Percentiles rank a stretch among this genome's conserved stretches.
These are phyloP conservation scores for Hanseniaspora vineae DNA, from an alignment of 805 yeast genomes.

Conservation along the genomic window DNA sequence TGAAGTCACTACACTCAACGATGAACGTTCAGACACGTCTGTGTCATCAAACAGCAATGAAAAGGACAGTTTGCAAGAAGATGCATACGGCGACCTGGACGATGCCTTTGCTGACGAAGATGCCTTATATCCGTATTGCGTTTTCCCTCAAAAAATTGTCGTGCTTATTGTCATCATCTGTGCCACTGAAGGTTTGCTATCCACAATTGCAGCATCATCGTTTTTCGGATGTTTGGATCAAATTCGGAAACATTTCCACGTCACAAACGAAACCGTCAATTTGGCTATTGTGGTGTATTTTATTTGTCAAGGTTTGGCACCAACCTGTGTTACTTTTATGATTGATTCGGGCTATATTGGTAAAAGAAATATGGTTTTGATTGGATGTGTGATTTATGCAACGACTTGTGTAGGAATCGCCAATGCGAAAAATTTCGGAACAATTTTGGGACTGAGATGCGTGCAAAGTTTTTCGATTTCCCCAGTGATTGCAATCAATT, in stretches of 20 bases:
- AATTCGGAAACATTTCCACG: constrained; percentile 40
- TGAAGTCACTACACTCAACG: no score
- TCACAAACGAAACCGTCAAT: constrained; percentile 47
- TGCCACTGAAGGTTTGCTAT: constrained; percentile 44
- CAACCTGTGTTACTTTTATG: constrained; percentile 52
- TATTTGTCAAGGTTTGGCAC: constrained; percentile 64
- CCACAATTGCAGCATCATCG: constrained; percentile 63
- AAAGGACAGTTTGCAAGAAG: no score
- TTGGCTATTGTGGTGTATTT: constrained; percentile 67
- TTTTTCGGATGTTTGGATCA: constrained; percentile 66
- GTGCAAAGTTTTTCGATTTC: constrained; percentile 71
- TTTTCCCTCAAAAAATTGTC: constrained; percentile 32
- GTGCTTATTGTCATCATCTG: constrained; percentile 27
- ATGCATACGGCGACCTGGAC: no score
- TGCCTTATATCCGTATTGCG: constrained; percentile 27
- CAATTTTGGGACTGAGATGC: constrained; percentile 51
- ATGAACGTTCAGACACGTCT: no score
- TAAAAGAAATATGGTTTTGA: constrained; percentile 51
- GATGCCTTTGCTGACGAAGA: neutral
- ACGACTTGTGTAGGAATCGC: constrained; percentile 61
- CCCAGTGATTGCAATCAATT: constrained; percentile 56
- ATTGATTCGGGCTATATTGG: constrained; percentile 51
- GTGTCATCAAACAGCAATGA: no score
- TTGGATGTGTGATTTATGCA: constrained; percentile 41
- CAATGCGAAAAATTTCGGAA: constrained; percentile 39